Evolutionary conservation across 148 eudicot species (phyloP), one percentile per base, ranked within the genome.

Genomic region (Rheum nobile): DNA sequence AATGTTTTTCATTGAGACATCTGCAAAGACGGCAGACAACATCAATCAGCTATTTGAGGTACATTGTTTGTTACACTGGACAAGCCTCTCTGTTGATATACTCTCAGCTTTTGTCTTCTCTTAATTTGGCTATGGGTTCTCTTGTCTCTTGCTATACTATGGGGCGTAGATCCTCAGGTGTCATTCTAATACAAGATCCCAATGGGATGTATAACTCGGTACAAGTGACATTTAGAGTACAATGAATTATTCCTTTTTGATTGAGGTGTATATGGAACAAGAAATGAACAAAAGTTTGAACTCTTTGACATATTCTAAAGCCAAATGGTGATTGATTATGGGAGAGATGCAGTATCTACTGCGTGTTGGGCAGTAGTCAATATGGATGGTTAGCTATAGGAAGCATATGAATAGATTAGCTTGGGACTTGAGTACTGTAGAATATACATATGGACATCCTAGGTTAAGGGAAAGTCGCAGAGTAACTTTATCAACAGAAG

Each of bases 1-100:
- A 48, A 94, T 94, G 98, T 94, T 91, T 78, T 94, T 91, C 70
- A 94, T 94, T 24, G 98, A 94, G 83, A 94, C 98, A 67, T 94
- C 98, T 80, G 98, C 98, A 38, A 94, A 94, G 81, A 94, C 98
- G 1, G 98, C 98, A 50, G 98, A 94, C 78, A 94, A 94, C 80
- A 91, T 94, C 75, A 94, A 94, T 76, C 91, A 89, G 83, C 86
- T 94, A 54, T 94, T 94, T 79, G 97, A 94, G 98, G 98, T 94
- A 79, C 32, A 69, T 69, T 6, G 3, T 1, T 37, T 59, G 67
- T 9, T 29, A 13, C 19, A 26, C 65, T 57, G 31, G 65, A 26
- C 32, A 22, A 41, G 26, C n/a, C 57, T 12, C 67, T 28, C 16
- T 21, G 34, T 26, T 57, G 32, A 57, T 57, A 57, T 26, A 57